phyloP scores from a whole-genome alignment of 352 stramenopile genomes.

The Thraustotheca clavata region DNA sequence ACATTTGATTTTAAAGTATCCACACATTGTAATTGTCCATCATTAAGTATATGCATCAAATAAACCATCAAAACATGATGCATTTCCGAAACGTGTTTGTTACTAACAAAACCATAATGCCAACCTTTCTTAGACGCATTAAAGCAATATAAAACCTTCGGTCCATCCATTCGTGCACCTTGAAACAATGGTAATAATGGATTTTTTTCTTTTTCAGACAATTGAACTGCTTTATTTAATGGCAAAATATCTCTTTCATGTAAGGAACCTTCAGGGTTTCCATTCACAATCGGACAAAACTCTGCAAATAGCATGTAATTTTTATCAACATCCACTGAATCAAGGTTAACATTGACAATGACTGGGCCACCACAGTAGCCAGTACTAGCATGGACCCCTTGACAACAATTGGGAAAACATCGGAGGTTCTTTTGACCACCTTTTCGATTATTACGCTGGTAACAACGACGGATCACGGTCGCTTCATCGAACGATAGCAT shows the following conservation, averaged over 20 bases:
- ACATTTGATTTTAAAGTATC: background rate
- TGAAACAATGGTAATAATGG: constrained; percentile 66
- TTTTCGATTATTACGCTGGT: constrained; percentile 88
- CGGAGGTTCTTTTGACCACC: constrained; percentile 83
- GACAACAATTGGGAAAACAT: constrained; percentile 79
- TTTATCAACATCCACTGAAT: background rate
- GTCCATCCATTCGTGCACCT: constrained; percentile 66
- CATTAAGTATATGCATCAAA: background rate
- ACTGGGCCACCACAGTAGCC: constrained; percentile 84
- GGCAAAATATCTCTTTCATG: background rate
- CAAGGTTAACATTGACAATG: constrained; percentile 72
- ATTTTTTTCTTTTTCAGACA: constrained; percentile 26
- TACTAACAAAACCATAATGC: constrained; percentile 64
- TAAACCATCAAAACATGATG: constrained; percentile 6
- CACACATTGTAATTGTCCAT: background rate
- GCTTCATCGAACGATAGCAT: background rate
- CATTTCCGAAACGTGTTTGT: constrained; percentile 7
- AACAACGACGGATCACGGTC: constrained; percentile 47
- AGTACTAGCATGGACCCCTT: constrained; percentile 69
- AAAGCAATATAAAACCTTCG: constrained; percentile 80
- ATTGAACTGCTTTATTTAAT: background rate
- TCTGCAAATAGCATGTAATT: constrained; percentile 1
- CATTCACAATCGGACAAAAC: constrained; percentile 2
- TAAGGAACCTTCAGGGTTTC: background rate
- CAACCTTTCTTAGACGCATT: constrained; percentile 83